Base-by-base conservation (phyloP, 306 rosid species). In the Psophocarpus tetragonolobus region DNA sequence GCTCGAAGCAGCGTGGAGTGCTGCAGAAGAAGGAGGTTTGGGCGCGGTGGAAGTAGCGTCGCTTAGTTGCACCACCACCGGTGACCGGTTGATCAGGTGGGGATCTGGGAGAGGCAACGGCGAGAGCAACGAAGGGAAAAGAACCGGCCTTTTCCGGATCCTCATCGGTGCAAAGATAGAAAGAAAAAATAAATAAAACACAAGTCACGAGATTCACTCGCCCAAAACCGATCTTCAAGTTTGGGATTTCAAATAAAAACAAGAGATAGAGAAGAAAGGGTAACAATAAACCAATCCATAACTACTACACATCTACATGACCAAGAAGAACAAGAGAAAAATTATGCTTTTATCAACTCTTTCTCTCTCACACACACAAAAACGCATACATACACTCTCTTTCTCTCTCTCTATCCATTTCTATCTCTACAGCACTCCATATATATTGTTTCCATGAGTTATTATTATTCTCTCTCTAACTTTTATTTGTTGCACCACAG, bases 401-500 rank as follows among this genome's bases (percentile, higher is more conserved):
- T 6, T 38, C 8, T 48, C 30, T 51, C n/a, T 67, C 21, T 66
- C 42, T 26, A 10, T 71, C 14, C 1, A 48, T 32, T 38, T 51
- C 61, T 29, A 9, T 27, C 33, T 41, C 26, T 12, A 39, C 17
- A 8, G 15, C 10, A 13, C 21, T 62, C 62, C 64, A 54, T 80
- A 66, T 74, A 66, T 74, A 78, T 83, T 74, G 77, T 32, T 80
- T 27, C 51, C 47, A 56, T 76, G 78, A 65, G 35, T 73, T 64
- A 17, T 76, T 60, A 12, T 74, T 88, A 60, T 60, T 60, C 91
- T 91, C 93, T 87, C 87, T 87, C 90, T 73, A 84, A 78, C 89
- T 87, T 92, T 87, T 74, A 89, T 82, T 86, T 84, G 98, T 93
- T 93, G 98, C 97, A 93, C 96, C 96, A 85, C 79, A 80, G 85